Base-by-base conservation (phyloP, 306 rosid species). In the Sesbania bispinosa region DNA sequence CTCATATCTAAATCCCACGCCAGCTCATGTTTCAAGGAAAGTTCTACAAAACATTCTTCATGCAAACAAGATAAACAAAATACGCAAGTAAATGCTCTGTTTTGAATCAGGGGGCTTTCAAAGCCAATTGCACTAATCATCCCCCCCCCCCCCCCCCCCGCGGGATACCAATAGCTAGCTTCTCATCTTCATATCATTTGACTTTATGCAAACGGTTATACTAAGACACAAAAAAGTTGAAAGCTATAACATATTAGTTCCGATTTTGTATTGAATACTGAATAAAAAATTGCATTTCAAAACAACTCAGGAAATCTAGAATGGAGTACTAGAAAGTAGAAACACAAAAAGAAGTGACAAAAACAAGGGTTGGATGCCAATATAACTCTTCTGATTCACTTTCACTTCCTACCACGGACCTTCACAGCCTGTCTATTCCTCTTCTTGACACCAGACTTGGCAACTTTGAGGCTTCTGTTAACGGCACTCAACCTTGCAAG, bases 391-490 rank as follows among this genome's bases (percentile, higher is more conserved):
- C 18, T 10, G 33, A 36, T 55, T 74, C 35, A 39, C 39, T 66
- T 46, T 77, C 71, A 69, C 64, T 75, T 79, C 67, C 73, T 78
- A 46, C 85, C 83, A 67, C 0, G 64, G 70, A 66, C 45, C 80
- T 54, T 87, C 75, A 76, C 57, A 1, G 86, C 90, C 55, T 88
- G 96, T 63, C 97, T 93, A 74, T 88, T 93, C 89, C 87, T 93
- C 89, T 93, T 93, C 93, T 90, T 93, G 21, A 53, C 90, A 58
- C 99, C 99, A 11, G 97, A 94, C 85, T 94, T 94, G 18, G 95
- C 77, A 58, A 94, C 92, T 85, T 74, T 91, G 54, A 91, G 92
- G 85, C 99, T 94, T 85, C 86, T 83, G 62, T 87, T 69, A 53
- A 91, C 99, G n/a, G 79, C 96, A 74, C 97, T 91, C 88, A 90